These are phyloP conservation scores for Penicillium sp. DNA, from an alignment of 2,329 filamentous ascomycete genomes.

Conservation along the genomic window DNA sequence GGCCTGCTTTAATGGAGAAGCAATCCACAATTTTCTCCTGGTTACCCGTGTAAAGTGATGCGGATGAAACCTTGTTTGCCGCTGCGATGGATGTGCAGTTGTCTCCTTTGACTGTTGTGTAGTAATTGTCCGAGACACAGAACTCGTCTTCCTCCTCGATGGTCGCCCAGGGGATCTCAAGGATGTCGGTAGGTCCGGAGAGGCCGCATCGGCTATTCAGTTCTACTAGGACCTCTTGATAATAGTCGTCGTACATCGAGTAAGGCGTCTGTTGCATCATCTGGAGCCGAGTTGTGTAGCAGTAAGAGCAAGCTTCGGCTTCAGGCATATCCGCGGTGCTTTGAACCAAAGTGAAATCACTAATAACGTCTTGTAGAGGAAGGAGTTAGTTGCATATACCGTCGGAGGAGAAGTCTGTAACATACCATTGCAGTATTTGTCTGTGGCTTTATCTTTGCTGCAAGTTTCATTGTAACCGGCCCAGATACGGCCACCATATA, in stretches of 20 bases:
- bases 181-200: conserved; percentile 8
- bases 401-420: background rate
- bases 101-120: conserved; percentile 6
- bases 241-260: conserved; percentile 10
- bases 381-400: too few relatives aligned
- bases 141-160: conserved; percentile 8
- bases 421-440: conserved; percentile 17
- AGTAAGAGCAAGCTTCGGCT: conserved; percentile 12
- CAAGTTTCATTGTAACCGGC: conserved; percentile 23
- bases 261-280: conserved; percentile 14
- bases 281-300: conserved; percentile 4
- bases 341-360: conserved; percentile 3
- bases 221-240: conserved; percentile 3
- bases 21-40: conserved; percentile 12
- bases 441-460: conserved; percentile 14
- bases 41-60: conserved; percentile 32
- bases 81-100: conserved; percentile 8
- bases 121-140: conserved; percentile 7
- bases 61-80: conserved; percentile 11
- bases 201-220: conserved; percentile 8
- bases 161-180: background rate
- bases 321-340: conserved; percentile 11
- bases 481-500: conserved; percentile 12
- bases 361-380: conserved; percentile 1
- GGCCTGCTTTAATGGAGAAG: background rate